Base-by-base conservation (phyloP, 805 yeast species). In the Ogataea thermomethanolica region DNA sequence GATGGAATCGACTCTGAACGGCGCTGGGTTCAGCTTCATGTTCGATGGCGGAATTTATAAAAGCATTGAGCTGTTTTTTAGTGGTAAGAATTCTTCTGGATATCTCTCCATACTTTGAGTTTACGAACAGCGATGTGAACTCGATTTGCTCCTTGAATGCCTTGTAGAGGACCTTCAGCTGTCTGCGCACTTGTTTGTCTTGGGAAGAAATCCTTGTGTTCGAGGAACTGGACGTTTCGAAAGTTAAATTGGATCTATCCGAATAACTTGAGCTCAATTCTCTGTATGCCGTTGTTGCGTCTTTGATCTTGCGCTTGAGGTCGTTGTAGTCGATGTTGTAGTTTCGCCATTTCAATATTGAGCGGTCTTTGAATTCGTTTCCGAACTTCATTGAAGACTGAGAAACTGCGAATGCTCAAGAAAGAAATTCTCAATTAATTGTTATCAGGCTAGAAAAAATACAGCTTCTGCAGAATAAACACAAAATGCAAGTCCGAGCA, bases 281-380 rank as follows among this genome's bases (percentile, higher is more conserved):
- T 14, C 53, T 39, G 17, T 31, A 25, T 2, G 42, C 50, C 1
- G 67, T 56, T 1, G 91, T 83, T 7, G 80, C 78, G 14, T 61
- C 57, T 51, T 81, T 73, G 43, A 90, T 86, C 32, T 74, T 70
- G 4, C 64, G 63, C 61, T 89, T 90, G 42, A 90, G 59, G 26
- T 79, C 85, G 50, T 87, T 83, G 63, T 90, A 90, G 55, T 87
- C 89, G 29, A 90, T 71, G 60, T 90, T 88, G 62, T 86, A 82
- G 46, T 77, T 75, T 53, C 76, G 75, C 97, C 98, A 90, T 65
- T 86, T 93, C 2, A 90, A 88, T 17, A 88, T 84, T 9, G 95
- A 84, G 51, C 87, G 72, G 48, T 76, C 79, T 38, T 74, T 68
- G 15, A 90, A 71, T 54, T 84, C 89, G 29, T 77, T 70, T 37